A percentile compares a stretch with the other conserved stretches of the same genome.
These are phyloP conservation scores for Salvia rosmarinus DNA, from an alignment of 257 asterid species.

Conservation along the genomic window DNA sequence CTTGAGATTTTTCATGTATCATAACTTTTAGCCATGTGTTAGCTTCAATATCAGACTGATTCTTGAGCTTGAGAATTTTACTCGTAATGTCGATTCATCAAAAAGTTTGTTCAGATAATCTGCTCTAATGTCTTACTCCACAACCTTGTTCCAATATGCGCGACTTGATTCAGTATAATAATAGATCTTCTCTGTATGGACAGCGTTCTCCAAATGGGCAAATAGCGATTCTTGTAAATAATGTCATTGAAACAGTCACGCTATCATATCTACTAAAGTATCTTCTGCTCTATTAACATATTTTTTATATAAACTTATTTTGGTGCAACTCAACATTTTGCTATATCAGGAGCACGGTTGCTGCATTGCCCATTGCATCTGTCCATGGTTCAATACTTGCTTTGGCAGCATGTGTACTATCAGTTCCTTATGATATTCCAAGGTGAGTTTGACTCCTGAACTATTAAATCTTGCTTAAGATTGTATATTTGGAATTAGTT, in stretches of 20 bases:
- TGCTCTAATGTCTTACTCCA: background rate
- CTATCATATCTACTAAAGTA: slow-evolving; percentile 4
- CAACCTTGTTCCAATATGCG: background rate
- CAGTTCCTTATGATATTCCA: slow-evolving; percentile 98
- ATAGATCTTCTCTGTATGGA: slow-evolving; percentile 5
- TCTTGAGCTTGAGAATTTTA: background rate
- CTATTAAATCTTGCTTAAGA: slow-evolving; percentile 23
- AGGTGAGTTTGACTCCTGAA: slow-evolving; percentile 53
- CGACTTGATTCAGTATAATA: background rate
- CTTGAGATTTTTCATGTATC: slow-evolving; percentile 26
- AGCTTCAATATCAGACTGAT: slow-evolving; percentile 3
- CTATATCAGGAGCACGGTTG: slow-evolving; percentile 60
- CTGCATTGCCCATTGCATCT: slow-evolving; percentile 70
- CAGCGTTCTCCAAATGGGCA: background rate
- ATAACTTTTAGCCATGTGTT: background rate
- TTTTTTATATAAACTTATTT: background rate
- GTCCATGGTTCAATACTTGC: slow-evolving; percentile 93
- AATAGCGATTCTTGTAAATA: slow-evolving; percentile 10
- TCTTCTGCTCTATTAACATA: slow-evolving; percentile 16
- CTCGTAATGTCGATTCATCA: background rate
- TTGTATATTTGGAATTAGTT: background rate
- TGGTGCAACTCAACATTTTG: slow-evolving; percentile 34
- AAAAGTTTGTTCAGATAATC: slow-evolving; percentile 17
- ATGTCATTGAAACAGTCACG: slow-evolving; percentile 2
- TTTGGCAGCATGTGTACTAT: slow-evolving; percentile 89